Conservation (phyloP, 331 rosid genomes). For the Dryas integrifolia region DNA sequence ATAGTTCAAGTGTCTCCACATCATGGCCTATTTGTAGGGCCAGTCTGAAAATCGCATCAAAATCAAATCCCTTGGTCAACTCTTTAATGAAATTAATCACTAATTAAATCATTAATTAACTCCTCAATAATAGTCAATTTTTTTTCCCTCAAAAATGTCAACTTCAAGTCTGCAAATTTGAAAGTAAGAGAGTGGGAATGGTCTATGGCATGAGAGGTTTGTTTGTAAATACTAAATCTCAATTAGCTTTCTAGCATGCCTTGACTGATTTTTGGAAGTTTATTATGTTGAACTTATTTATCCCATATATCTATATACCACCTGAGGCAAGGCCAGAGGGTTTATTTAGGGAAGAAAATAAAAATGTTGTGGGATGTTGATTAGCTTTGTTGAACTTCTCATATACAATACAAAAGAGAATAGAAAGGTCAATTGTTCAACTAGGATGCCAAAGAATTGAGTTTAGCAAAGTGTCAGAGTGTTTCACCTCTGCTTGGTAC, state of each 20-base stretch:
- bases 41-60: background rate
- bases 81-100: background rate
- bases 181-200: background rate
- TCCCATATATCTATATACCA: background rate
- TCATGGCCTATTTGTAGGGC: too few relatives aligned
- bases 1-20: background rate
- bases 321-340: background rate
- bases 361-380: background rate
- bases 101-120: background rate
- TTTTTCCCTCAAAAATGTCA: too few relatives aligned
- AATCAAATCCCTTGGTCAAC: background rate
- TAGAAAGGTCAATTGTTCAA: too few relatives aligned
- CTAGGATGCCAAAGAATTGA: too few relatives aligned
- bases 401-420: too few relatives aligned
- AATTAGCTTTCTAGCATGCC: background rate
- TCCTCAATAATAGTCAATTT: background rate
- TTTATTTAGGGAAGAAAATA: background rate
- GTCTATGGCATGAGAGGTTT: background rate
- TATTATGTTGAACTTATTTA: background rate
- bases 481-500: too few relatives aligned
- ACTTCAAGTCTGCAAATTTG: background rate
- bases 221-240: background rate
- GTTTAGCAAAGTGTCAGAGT: too few relatives aligned
- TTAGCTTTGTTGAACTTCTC: background rate
- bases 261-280: background rate